A percentile compares a stretch with the other conserved stretches of the same genome.
Evolutionary conservation across 1,284 basidiomycete genomes (phyloP).

Genomic region (Grifola frondosa): DNA sequence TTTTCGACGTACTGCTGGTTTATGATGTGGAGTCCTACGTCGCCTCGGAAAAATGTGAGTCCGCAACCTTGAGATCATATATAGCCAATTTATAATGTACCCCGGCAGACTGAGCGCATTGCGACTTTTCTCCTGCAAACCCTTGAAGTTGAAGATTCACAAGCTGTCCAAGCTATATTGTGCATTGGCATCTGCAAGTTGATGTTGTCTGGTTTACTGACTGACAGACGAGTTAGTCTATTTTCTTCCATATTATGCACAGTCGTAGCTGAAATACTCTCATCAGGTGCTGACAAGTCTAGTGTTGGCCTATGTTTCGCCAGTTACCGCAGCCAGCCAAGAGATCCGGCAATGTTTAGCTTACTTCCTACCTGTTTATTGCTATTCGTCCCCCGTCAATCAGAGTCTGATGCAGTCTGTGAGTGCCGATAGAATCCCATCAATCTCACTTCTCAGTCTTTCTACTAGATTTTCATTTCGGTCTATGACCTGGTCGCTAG

Average conservation of each 20-base stretch:
- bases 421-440: too few species aligned
- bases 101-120: conserved; percentile 58
- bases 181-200: conserved; percentile 87
- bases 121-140: conserved; percentile 70
- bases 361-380: conserved; percentile 93
- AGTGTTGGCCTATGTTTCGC: conserved; percentile 81
- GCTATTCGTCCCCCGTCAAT: conserved; percentile 77
- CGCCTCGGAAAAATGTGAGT: conserved; percentile 51
- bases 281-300: conserved; percentile 80
- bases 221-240: conserved; percentile 64
- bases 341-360: conserved; percentile 87
- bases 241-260: conserved; percentile 1
- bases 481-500: conserved; percentile 67
- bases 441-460: too few species aligned
- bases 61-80: too few species aligned
- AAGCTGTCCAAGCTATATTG: conserved; percentile 72
- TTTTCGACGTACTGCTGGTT: conserved; percentile 88
- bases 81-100: too few species aligned
- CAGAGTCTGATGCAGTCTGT: conserved; percentile 78
- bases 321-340: conserved; percentile 80
- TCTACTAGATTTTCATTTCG: conserved; percentile 64
- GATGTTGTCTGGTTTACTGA: conserved; percentile 77
- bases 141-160: conserved; percentile 70
- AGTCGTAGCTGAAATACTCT: too few species aligned
- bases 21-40: conserved; percentile 76